A percentile compares a stretch with the other conserved stretches of the same genome.
These are phyloP conservation scores for Pulveroboletus sp. DNA, from an alignment of 768 basidiomycete genomes.

Conservation along the genomic window DNA sequence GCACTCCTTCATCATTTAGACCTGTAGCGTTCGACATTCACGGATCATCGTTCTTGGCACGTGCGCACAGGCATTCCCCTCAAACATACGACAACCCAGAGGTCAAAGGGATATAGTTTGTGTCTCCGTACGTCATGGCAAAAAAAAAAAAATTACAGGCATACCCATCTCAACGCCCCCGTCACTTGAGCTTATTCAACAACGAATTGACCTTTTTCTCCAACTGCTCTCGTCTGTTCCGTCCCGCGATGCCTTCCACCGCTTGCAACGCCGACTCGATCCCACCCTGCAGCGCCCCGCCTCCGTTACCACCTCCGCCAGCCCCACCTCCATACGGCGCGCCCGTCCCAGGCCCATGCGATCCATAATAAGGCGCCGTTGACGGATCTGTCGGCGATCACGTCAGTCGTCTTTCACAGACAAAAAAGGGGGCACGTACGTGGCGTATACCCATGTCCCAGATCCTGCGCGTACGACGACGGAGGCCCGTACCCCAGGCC, in stretches of 20 bases:
- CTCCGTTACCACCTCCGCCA: not conserved
- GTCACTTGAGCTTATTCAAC: constrained; percentile 8
- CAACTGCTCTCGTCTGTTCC: constrained; percentile 45
- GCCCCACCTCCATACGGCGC: no score
- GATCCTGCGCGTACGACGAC: not conserved
- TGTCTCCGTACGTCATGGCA: no score
- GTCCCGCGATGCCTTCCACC: constrained; percentile 59
- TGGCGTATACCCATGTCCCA: constrained; percentile 21
- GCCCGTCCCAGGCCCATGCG: not conserved
- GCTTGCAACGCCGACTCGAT: constrained; percentile 34
- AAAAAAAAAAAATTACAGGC: no score
- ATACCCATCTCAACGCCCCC: no score
- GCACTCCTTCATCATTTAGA: no score
- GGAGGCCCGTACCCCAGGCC: not conserved
- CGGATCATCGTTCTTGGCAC: no score
- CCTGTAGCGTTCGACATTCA: no score
- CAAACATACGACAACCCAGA: no score
- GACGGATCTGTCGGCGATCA: not conserved
- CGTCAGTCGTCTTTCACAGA: not conserved
- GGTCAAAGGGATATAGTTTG: no score
- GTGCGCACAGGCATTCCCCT: no score
- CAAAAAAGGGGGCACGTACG: no score
- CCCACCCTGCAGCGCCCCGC: constrained; percentile 23
- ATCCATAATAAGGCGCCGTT: constrained; percentile 4
- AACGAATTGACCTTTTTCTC: constrained; percentile 38